Base-by-base conservation (phyloP, 352 stramenopile genomes). In the Hyaloperonospora brassicae region DNA sequence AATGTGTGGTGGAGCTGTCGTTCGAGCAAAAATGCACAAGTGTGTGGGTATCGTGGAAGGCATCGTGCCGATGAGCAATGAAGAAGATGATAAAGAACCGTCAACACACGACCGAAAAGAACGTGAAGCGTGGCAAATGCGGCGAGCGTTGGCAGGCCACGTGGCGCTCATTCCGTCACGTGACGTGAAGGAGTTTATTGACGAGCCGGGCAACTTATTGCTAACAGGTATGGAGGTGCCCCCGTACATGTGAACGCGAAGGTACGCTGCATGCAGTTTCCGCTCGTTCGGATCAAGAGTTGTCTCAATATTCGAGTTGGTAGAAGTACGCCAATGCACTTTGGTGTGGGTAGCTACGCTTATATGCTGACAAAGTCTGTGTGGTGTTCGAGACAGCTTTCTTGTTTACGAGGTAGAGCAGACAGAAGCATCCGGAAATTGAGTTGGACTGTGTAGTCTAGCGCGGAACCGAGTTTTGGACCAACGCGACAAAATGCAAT, bases 11-110 rank as follows among this genome's bases (percentile, higher is more conserved):
- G 82, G 82, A 14, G 82, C 82, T 0, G 82, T 88, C 12, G 25
- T 89, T 30, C 56, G 70, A 50, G 55, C 44, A 23, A 43, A 53
- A 0, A 57, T 57, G 7, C 57, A 69, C 21, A 50, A 71, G 40
- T 87, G 77, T 39, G 70, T 89, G 36, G 82, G 82, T 2, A 62
- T 92, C 47, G 73, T 92, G 9, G 82, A 92, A 64, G 82, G 82
- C 10, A 88, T 90, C 47, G 82, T 92, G 6, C 79, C 82, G 14
- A 64, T 55, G 2, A 67, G 66, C 25, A 47, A 48, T 14, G n/a
- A 67, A 11, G 45, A 31, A 31, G 27, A 55, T 0, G 49, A 65
- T 11, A 41, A 67, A 11, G 60, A 66, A 13, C 50, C 55, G 1
- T 17, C 47, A 6, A 50, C 49, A 14, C 54, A 79, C n/a, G 55